Evolutionary conservation across 441 rosid species (phyloP).

Genomic region (Aquilaria agallochum): DNA sequence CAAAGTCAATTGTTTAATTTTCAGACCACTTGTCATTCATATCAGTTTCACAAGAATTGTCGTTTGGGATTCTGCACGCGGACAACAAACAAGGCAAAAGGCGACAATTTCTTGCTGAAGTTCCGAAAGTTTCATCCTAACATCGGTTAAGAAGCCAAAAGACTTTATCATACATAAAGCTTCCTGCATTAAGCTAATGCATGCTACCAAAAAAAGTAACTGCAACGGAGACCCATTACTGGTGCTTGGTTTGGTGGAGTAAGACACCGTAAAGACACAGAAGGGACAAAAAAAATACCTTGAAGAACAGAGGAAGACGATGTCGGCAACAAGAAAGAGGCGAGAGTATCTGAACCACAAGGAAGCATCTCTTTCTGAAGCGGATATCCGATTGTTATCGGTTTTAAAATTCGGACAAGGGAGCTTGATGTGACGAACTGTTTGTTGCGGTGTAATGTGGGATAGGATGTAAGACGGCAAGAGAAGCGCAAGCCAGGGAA

Average conservation of each 20-base stretch:
- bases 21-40: too few species aligned
- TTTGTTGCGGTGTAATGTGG: slow-evolving; percentile 18
- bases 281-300: slow-evolving; percentile 21
- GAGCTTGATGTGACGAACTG: slow-evolving; percentile 1
- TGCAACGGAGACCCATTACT: not conserved
- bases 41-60: too few species aligned
- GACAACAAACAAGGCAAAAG: too few species aligned
- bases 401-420: not conserved
- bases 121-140: not conserved
- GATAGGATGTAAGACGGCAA: slow-evolving; percentile 1
- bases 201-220: not conserved
- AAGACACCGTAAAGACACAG: not conserved
- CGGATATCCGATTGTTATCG: slow-evolving; percentile 6
- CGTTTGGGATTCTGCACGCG: too few species aligned
- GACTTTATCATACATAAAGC: not conserved
- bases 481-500: not conserved
- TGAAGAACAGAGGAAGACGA: slow-evolving; percentile 24
- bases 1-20: too few species aligned
- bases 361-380: slow-evolving; percentile 25
- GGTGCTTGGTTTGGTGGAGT: not conserved
- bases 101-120: not conserved
- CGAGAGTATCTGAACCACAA: slow-evolving; percentile 21
- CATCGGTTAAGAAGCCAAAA: not conserved
- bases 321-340: slow-evolving; percentile 33
- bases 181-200: not conserved